Evolutionary conservation across 1,139 yeast genomes (phyloP).

Genomic region (Eremothecium cymbalariae): DNA sequence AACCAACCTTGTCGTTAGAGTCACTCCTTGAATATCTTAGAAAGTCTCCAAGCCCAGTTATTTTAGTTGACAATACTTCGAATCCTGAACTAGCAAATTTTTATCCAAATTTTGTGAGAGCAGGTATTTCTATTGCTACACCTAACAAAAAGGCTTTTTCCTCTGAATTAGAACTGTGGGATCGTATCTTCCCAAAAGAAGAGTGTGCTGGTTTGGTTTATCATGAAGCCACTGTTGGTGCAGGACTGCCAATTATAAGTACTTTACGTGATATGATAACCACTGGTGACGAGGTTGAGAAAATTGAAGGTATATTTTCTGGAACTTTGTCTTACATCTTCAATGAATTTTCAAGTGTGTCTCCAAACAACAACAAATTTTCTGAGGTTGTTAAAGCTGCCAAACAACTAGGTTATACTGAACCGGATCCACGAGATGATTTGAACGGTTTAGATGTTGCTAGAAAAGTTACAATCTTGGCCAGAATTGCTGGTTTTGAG

Average conservation of each 20-base stretch:
- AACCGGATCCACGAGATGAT: slow-evolving; percentile 99
- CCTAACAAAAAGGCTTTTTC: slow-evolving; percentile 98
- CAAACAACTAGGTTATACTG: slow-evolving; percentile 88
- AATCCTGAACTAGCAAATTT: slow-evolving; percentile 64
- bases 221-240: slow-evolving; percentile 99
- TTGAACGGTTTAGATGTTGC: slow-evolving; percentile 97
- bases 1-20: slow-evolving; percentile 46
- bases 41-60: slow-evolving; percentile 63
- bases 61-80: slow-evolving; percentile 90
- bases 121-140: slow-evolving; percentile 88
- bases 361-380: slow-evolving; percentile 56
- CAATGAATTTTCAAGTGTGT: slow-evolving; percentile 77
- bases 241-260: slow-evolving; percentile 89
- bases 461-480: slow-evolving; percentile 90
- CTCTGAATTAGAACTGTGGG: slow-evolving; percentile 68
- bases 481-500: slow-evolving; percentile 80
- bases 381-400: slow-evolving; percentile 87
- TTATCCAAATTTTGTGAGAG: slow-evolving; percentile 65
- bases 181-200: slow-evolving; percentile 53
- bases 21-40: slow-evolving; percentile 56
- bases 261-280: slow-evolving; percentile 78
- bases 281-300: slow-evolving; percentile 87
- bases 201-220: slow-evolving; percentile 65
- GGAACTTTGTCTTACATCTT: slow-evolving; percentile 96
- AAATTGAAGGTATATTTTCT: slow-evolving; percentile 91